Conservation (phyloP, 805 yeast genomes). For the Kuraishia cidri region DNA sequence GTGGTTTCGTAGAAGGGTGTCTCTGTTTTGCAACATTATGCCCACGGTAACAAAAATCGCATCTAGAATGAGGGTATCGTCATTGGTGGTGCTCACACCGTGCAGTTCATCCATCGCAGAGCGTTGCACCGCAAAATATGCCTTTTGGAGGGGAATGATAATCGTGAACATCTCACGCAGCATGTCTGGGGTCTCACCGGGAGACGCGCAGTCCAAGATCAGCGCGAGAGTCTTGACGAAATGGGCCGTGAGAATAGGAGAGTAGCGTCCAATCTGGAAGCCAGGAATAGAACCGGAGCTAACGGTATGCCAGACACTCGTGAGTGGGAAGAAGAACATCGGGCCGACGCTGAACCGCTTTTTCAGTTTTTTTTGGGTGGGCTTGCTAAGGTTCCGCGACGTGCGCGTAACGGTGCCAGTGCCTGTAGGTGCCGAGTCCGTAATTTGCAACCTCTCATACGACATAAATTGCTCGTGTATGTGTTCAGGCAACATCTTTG, state of each 20-base stretch:
- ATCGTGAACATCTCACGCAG: conserved; percentile 37
- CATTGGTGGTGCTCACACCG: too few relatives aligned
- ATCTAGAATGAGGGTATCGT: too few relatives aligned
- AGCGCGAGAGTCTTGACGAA: conserved; percentile 49
- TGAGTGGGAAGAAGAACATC: conserved; percentile 44
- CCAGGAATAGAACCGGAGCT: conserved; percentile 25
- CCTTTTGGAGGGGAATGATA: conserved; percentile 2
- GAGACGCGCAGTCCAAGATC: conserved; percentile 50
- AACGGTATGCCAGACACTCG: conserved; percentile 32
- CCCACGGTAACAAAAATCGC: too few relatives aligned
- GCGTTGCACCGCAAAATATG: too few relatives aligned
- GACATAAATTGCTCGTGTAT: conserved; percentile 33
- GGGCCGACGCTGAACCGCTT: conserved; percentile 32
- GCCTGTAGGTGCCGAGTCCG: conserved; percentile 15
- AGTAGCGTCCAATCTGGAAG: conserved; percentile 40
- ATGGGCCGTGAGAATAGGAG: conserved; percentile 46
- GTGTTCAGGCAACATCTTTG: conserved; percentile 34
- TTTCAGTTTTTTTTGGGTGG: conserved; percentile 2
- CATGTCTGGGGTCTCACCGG: conserved; percentile 48
- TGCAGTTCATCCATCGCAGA: too few relatives aligned
- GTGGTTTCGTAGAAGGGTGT: too few relatives aligned
- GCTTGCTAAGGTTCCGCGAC: conserved; percentile 23
- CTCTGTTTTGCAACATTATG: too few relatives aligned
- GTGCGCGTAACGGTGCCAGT: conserved; percentile 34
- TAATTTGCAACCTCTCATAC: conserved; percentile 18